A percentile compares a stretch with the other conserved stretches of the same genome.
Conservation (phyloP, 1,284 basidiomycete genomes). For the Tilletia caries region DNA sequence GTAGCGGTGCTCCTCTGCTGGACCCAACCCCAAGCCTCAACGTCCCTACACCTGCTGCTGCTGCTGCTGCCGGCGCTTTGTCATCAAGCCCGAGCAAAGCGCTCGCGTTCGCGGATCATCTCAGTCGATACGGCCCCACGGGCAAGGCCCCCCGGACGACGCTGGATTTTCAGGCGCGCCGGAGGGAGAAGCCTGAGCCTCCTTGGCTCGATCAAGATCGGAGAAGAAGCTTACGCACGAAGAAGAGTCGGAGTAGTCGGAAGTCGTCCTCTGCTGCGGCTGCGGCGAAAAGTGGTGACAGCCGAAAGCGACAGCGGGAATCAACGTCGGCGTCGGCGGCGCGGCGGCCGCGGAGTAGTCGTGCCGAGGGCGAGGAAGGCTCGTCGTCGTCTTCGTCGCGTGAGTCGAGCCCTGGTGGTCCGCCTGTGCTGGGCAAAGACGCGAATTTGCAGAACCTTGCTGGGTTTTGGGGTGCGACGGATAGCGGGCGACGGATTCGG, state of each 20-base stretch:
- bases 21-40: background rate
- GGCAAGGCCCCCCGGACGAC: slow-evolving; percentile 4
- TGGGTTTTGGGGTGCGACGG: slow-evolving; percentile 47
- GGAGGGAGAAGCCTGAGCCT: slow-evolving; percentile 11
- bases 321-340: too few species aligned
- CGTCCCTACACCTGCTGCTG: background rate
- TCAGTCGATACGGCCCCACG: slow-evolving; percentile 1
- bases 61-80: too few species aligned
- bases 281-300: too few species aligned
- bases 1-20: too few species aligned
- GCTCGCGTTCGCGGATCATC: background rate
- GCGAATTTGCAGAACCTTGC: slow-evolving; percentile 50
- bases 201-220: slow-evolving; percentile 3
- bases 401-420: slow-evolving; percentile 30
- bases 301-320: too few species aligned
- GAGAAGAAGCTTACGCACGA: slow-evolving; percentile 2
- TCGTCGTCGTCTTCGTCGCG: background rate
- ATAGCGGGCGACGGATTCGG: slow-evolving; percentile 38
- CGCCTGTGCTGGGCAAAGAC: slow-evolving; percentile 50
- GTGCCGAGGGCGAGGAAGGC: too few species aligned
- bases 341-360: too few species aligned
- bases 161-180: slow-evolving; percentile 14
- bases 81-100: background rate
- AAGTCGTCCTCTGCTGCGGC: too few species aligned
- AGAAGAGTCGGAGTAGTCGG: background rate